These are phyloP conservation scores for Acidiella bohemica DNA, from an alignment of 495 filamentous ascomycete genomes.

Conservation along the genomic window DNA sequence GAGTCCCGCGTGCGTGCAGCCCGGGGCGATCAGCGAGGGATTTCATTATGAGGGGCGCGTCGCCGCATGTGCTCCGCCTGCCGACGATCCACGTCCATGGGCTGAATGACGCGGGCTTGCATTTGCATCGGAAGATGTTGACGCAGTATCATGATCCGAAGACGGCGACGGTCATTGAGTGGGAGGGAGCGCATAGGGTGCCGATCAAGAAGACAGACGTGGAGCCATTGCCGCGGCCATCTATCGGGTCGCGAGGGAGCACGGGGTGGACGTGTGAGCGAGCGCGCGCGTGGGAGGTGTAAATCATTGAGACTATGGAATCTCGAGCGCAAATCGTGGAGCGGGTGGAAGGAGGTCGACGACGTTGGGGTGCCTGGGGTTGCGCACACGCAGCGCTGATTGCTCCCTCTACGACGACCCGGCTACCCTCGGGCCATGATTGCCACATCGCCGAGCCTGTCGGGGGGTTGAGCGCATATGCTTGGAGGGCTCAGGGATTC, in stretches of 20 bases:
- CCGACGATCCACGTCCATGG: conserved; percentile 55
- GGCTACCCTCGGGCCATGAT: no score
- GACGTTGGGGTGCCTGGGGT: no score
- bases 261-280: conserved; percentile 16
- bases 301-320: no score
- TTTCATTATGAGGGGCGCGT: conserved; percentile 25
- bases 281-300: no score
- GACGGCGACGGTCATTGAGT: conserved; percentile 39
- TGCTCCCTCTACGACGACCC: no score
- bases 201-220: conserved; percentile 45
- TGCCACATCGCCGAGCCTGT: no score
- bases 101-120: conserved; percentile 39
- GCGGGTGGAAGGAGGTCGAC: no score
- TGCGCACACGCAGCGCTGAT: no score
- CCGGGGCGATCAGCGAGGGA: conserved; percentile 29
- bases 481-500: no score
- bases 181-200: conserved; percentile 47
- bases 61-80: conserved; percentile 29
- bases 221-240: conserved; percentile 36
- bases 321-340: no score
- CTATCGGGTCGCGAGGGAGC: conserved; percentile 14
- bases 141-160: conserved; percentile 36
- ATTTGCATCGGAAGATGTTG: conserved; percentile 38
- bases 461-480: no score
- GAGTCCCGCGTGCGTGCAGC: conserved; percentile 20